Evolutionary conservation across 2,329 filamentous ascomycete species (phyloP), one percentile per base, ranked within the genome.

Genomic region (Akanthomyces uredinophilus): DNA sequence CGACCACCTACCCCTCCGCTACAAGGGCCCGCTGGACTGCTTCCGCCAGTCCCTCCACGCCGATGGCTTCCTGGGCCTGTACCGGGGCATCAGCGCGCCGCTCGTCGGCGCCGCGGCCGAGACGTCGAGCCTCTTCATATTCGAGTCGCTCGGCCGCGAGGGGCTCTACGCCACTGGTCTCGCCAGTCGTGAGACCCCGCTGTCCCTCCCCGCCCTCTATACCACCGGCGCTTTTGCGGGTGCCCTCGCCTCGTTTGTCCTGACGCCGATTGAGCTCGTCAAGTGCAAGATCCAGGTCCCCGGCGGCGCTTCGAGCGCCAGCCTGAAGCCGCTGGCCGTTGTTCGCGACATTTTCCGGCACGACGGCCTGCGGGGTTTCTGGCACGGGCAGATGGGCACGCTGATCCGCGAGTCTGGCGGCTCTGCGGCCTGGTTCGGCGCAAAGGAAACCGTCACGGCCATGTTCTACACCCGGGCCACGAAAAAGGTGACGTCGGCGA

Each of bases 261-360:
- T 99, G 65, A 99, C 95, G 0, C 95, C 95, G 0, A 92, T 99
- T 67, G 95, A 99, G 77, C 85, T 99, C 58, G 90, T 99, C 72
- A 99, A 99, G 78, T 99, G 95, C 83, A 96, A 95, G 77, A 96
- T 99, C 78, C 95, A 99, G 74, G 93, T 94, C 1, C 91, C 83
- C 11, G 71, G 69, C 2, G 76, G 77, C 27, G 79, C 72, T 27
- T 70, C 70, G 2, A 74, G 74, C 3, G 79, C 78, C 14, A 76
- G 82, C 3, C 82, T 90, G 5, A 83, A 84, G 1, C 88, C 92
- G 0, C 71, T 91, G 14, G 77, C 84, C 5, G 87, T 97, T 47
- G 89, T 98, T 49, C 81, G 83, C 29, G 86, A 92, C 32, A 86
- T 98, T 10, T 96, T 92, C 71, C 87, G 86, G 10, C 87, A 92